phyloP scores from a whole-genome alignment of 2,329 filamentous ascomycete species.

The Pseudocercospora eumusae region DNA sequence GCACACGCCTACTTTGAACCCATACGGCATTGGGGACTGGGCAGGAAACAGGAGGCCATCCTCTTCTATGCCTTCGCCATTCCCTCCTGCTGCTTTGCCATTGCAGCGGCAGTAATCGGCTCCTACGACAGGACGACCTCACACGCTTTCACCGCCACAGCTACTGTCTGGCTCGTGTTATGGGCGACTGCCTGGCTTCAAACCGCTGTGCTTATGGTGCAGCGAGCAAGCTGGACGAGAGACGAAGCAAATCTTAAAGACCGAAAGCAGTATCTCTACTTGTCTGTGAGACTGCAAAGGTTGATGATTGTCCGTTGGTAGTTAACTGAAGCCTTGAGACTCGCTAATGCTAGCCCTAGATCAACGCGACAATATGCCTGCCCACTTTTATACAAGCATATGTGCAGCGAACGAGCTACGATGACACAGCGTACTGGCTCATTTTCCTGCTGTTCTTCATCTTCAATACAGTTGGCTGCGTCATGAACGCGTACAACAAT shows the following conservation, averaged over 20 bases:
- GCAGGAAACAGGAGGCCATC: slow-evolving; percentile 28
- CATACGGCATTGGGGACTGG: slow-evolving; percentile 37
- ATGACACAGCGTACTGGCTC: slow-evolving; percentile 40
- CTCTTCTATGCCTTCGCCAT: slow-evolving; percentile 38
- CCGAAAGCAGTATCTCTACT: slow-evolving; percentile 37
- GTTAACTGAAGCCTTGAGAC: too few relatives aligned
- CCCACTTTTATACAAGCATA: slow-evolving; percentile 40
- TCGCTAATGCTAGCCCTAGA: slow-evolving; percentile 26
- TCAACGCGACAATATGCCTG: slow-evolving; percentile 37
- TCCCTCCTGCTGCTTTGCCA: slow-evolving; percentile 35
- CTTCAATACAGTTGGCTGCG: slow-evolving; percentile 38
- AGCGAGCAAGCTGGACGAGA: slow-evolving; percentile 39
- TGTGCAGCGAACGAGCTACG: slow-evolving; percentile 29
- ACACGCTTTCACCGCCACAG: slow-evolving; percentile 32
- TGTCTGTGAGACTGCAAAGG: slow-evolving; percentile 38
- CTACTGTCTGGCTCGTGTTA: slow-evolving; percentile 34
- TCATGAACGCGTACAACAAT: slow-evolving; percentile 44
- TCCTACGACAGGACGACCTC: slow-evolving; percentile 26
- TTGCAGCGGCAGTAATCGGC: slow-evolving; percentile 34
- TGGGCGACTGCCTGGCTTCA: slow-evolving; percentile 40
- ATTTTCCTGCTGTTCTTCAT: slow-evolving; percentile 41
- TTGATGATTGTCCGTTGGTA: slow-evolving; percentile 36
- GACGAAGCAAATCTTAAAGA: slow-evolving; percentile 39
- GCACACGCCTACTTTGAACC: slow-evolving; percentile 29
- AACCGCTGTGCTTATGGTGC: slow-evolving; percentile 38